Conservation (phyloP, 805 yeast species). For the Suhomyces sp. region DNA sequence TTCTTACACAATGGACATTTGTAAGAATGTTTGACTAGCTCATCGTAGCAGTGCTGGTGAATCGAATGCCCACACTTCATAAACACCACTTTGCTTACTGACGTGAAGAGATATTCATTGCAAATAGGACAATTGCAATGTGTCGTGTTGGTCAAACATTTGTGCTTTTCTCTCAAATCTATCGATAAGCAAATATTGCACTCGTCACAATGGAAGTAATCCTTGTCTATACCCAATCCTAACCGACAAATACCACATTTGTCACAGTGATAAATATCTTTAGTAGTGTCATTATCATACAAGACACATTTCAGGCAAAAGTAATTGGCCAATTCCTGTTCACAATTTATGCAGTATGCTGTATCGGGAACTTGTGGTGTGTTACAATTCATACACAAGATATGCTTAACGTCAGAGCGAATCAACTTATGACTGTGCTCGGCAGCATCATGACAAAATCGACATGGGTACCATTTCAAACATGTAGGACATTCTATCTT, state of each 20-base stretch:
- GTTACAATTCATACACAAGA: conserved; percentile 79
- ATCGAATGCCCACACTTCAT: conserved; percentile 95
- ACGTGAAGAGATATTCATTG: conserved; percentile 84
- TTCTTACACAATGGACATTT: conserved; percentile 90
- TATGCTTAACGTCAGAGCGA: conserved; percentile 60
- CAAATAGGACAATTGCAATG: conserved; percentile 93
- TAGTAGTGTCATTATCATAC: conserved; percentile 75
- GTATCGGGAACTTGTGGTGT: conserved; percentile 72
- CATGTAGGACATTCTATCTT: conserved; percentile 81
- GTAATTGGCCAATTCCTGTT: conserved; percentile 65
- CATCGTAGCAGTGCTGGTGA: conserved; percentile 81
- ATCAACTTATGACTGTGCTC: conserved; percentile 45
- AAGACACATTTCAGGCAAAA: conserved; percentile 76
- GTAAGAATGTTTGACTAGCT: conserved; percentile 77
- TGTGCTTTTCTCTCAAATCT: conserved; percentile 72
- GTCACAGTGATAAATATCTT: conserved; percentile 87
- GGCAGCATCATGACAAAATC: conserved; percentile 79
- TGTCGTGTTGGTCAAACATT: conserved; percentile 82
- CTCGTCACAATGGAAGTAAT: conserved; percentile 85
- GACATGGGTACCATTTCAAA: conserved; percentile 72
- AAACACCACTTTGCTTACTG: conserved; percentile 79
- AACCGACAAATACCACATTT: conserved; percentile 91
- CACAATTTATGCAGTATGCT: conserved; percentile 68
- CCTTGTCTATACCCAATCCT: conserved; percentile 85
- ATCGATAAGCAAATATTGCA: conserved; percentile 89